A percentile compares a stretch with the other conserved stretches of the same genome.
phyloP scores from a whole-genome alignment of 495 filamentous ascomycete genomes.

The Penicillium crystallinum region DNA sequence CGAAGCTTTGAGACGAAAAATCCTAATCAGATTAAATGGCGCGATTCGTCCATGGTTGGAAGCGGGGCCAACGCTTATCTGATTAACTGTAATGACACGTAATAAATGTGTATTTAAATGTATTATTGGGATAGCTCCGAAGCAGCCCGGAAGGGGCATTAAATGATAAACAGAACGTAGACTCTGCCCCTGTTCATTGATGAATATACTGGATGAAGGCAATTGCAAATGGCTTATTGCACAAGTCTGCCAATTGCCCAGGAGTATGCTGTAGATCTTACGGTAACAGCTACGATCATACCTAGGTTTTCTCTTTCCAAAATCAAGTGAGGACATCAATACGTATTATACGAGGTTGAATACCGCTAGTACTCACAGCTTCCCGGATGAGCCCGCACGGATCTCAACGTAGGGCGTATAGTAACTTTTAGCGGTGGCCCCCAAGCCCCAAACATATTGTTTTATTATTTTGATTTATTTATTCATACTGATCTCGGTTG shows the following conservation, averaged over 20 bases:
- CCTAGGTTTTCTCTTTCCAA: no score
- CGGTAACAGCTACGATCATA: no score
- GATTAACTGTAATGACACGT: neutral
- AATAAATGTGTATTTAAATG: neutral
- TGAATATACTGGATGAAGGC: no score
- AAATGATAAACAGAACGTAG: no score
- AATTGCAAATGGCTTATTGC: no score
- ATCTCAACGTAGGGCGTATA: neutral
- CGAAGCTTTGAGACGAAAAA: conserved; percentile 54
- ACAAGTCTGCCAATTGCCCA: no score
- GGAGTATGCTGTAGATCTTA: no score
- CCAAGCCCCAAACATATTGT: neutral
- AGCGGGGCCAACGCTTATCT: neutral
- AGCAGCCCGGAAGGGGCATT: no score
- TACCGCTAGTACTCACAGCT: neutral
- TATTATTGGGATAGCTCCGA: neutral
- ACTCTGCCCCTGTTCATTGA: no score
- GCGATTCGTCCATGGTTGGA: neutral
- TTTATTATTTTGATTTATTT: neutral
- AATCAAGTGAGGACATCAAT: no score
- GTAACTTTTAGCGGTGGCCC: neutral
- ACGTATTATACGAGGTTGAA: no score
- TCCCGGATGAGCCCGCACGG: neutral
- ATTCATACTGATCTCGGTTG: neutral
- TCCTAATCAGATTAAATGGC: conserved; percentile 5